Conservation (phyloP, 1,139 yeast species). For the Debaryomyces sp. region DNA sequence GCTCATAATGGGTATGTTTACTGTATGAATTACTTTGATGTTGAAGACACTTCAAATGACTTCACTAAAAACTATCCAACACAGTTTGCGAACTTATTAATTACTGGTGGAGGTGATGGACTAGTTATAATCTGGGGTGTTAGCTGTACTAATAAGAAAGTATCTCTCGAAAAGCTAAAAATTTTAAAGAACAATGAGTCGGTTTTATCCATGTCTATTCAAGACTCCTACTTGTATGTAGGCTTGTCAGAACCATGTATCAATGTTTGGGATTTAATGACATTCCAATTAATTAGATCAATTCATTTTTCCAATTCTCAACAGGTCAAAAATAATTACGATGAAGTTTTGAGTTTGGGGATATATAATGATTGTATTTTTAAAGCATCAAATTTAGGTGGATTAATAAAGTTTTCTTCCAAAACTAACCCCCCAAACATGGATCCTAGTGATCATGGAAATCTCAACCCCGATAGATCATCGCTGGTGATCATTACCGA, state of each 20-base stretch:
- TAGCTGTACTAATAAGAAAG: slow-evolving; percentile 7
- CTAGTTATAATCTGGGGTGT: slow-evolving; percentile 72
- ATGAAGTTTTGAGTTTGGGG: slow-evolving; percentile 44
- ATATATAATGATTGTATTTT: slow-evolving; percentile 54
- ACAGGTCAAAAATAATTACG: slow-evolving; percentile 16
- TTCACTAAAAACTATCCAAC: slow-evolving; percentile 24
- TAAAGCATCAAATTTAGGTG: slow-evolving; percentile 58
- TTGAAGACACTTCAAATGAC: slow-evolving; percentile 14
- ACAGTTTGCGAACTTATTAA: slow-evolving; percentile 23
- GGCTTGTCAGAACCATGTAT: slow-evolving; percentile 75
- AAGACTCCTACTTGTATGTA: slow-evolving; percentile 71
- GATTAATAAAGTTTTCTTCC: slow-evolving; percentile 53
- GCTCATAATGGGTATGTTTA: slow-evolving; percentile 94
- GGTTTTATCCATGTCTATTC: slow-evolving; percentile 65
- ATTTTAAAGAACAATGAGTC: slow-evolving; percentile 68
- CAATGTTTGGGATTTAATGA: slow-evolving; percentile 82
- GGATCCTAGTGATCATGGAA: slow-evolving; percentile 11
- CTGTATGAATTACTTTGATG: slow-evolving; percentile 52
- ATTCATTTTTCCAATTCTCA: slow-evolving; percentile 44
- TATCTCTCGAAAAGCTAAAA: slow-evolving; percentile 26
- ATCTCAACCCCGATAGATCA: slow-evolving; percentile 11
- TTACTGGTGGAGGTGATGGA: slow-evolving; percentile 90
- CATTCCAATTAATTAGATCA: slow-evolving; percentile 69
- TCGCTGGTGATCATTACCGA: slow-evolving; percentile 16
- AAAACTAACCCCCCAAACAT: slow-evolving; percentile 24